Base-by-base conservation (phyloP, 2,329 filamentous ascomycete species). In the Acephala macrosclerotiorum region DNA sequence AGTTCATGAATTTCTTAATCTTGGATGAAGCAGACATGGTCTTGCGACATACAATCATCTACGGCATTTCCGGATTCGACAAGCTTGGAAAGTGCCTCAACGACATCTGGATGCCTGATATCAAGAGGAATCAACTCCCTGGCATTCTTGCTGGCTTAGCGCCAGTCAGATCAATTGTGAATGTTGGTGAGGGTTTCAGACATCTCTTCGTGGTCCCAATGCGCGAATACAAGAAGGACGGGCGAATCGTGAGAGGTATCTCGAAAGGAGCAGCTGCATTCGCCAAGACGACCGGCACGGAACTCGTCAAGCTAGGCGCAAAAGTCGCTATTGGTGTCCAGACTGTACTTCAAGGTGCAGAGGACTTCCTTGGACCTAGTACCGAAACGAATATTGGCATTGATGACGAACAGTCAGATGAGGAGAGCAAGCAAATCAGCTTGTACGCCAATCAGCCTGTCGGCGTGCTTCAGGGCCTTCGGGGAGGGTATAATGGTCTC, bases 1-100 rank as follows among this genome's bases (percentile, higher is more conserved):
- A 99, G 77, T 97, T 99, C 75, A 98, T 98, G 94, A 99, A 99
- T 78, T 97, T 99, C 76, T 86, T 99, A 70, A 92, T 95, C 16
- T 86, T 99, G 0, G 96, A 99, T 72, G 90, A 92, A 70, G 89
- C 96, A 1, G 89, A 95, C 67, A 91, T 99, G 85, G 87, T 91
- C 7, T 85, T 99, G 61, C 88, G 92, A 14, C 94, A 95, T 76
- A 91, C 92, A 29, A 98, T 99, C 71, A 88, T 98, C 40, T 97
- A 98, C 72, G 96, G 96, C 33, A 87, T 97, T 0, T 89, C 89
- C 8, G 96, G 96, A 0, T 97, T 98, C 72, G 94, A 98, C 71
- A 89, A 92, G 58, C 85, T 99, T 1, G 94, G 96, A 61, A 88
- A 94, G 77, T 95, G 91, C 2, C 85, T 99, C 38, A 98, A 98